Evolutionary conservation across 106 monocot genomes (phyloP).

Genomic region (Ottelia alismoides): DNA sequence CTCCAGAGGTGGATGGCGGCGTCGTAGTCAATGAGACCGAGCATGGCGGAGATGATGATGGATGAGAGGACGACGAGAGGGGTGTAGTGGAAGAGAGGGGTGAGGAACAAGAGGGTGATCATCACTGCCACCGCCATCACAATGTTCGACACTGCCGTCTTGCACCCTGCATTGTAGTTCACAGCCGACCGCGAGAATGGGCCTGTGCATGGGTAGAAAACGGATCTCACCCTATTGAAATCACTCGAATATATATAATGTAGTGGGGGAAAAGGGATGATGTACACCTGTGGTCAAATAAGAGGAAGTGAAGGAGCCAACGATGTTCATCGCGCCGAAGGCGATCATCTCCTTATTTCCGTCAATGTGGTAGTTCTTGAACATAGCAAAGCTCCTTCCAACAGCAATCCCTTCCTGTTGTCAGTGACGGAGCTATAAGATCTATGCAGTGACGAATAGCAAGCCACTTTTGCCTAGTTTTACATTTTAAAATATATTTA

Average conservation of each 20-base stretch:
- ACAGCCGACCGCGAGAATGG: constrained; percentile 89
- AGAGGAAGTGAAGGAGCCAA: constrained; percentile 51
- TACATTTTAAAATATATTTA: too few species aligned
- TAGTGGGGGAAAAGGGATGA: background rate
- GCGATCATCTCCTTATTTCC: constrained; percentile 76
- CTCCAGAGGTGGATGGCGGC: constrained; percentile 69
- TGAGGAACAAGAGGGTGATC: constrained; percentile 74
- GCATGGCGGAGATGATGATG: constrained; percentile 85
- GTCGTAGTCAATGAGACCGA: constrained; percentile 79
- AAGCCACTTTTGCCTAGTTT: too few species aligned
- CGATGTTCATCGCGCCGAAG: constrained; percentile 54
- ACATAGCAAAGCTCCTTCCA: constrained; percentile 55
- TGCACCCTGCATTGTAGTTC: constrained; percentile 93
- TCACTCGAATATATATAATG: background rate
- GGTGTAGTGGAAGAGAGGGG: constrained; percentile 87
- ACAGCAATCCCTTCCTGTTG: constrained; percentile 58
- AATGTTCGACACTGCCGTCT: constrained; percentile 83
- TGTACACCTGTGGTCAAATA: constrained; percentile 46
- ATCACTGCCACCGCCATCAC: constrained; percentile 76
- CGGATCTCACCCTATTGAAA: too few species aligned
- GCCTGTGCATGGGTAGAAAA: too few species aligned
- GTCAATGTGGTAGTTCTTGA: constrained; percentile 67
- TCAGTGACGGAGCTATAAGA: too few species aligned
- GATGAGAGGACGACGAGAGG: constrained; percentile 80
- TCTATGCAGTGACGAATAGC: too few species aligned